Base-by-base conservation (phyloP, 192 early-diverging fungal species). In the Coemansia reversa region DNA sequence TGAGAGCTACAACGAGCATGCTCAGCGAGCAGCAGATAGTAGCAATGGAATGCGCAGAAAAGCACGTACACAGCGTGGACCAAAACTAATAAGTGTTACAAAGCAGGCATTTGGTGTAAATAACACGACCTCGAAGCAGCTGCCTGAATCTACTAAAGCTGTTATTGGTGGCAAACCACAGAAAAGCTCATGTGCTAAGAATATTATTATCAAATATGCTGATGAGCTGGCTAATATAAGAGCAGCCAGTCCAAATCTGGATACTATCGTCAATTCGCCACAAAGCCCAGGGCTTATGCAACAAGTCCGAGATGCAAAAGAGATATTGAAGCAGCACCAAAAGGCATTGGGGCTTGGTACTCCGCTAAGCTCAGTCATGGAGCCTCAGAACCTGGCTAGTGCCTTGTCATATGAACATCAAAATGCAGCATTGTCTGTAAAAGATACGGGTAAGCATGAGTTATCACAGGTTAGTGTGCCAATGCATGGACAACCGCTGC, bases 271-370 rank as follows among this genome's bases (percentile, higher is more conserved):
- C 4, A 48, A 29, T 24, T 30, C 28, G 48, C 4, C 48, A 18
- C 25, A 3, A 30, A 19, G 22, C 50, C 27, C 60, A 29, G 49
- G n/a, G 25, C 4, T 51, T 30, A 50, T 67, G 51, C 51, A 70
- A 53, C 58, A 70, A 48, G 64, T 68, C 11, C 63, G 60, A 6
- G 65, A 61, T 6, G 74, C 61, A 24, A 66, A 62, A 25, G 65
- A 63, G 68, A 66, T 76, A 12, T 48, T 76, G 24, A 55, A 67
- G 56, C 63, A 67, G 68, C 74, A 70, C 51, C 55, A 67, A 12
- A 20, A 25, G n/a, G 27, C 65, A 55, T 53, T 63, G 33, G 62
- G 61, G 28, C 53, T 66, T 48, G 35, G 30, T 20, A 58, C 62
- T 16, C 58, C 54, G 54, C 28, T 4, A 23, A 42, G 49, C 29